Conservation (phyloP, 116 monocot genomes). For the Iris pallida region DNA sequence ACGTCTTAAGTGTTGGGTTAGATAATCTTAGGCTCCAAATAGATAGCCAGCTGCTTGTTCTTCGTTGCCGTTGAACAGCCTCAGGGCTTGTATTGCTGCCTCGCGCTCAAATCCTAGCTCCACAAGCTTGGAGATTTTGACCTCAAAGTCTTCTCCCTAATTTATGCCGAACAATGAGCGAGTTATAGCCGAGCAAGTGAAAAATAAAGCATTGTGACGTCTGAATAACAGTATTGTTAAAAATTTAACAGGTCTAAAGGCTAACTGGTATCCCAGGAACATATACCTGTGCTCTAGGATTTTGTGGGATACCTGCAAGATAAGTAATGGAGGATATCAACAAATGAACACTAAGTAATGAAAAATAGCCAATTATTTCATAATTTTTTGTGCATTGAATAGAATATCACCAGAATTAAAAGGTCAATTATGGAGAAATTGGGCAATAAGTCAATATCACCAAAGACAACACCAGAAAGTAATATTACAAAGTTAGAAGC, state of each 20-base stretch:
- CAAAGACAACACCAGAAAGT: no score
- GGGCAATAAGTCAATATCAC: no score
- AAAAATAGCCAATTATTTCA: no score
- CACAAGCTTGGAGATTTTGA: constrained; percentile 68
- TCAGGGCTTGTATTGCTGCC: constrained; percentile 65
- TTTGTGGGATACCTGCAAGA: constrained; percentile 31
- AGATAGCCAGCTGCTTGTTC: constrained; percentile 86
- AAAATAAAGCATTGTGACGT: neutral
- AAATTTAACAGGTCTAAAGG: neutral
- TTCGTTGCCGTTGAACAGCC: constrained; percentile 83
- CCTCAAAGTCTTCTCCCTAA: constrained; percentile 59
- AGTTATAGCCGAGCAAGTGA: neutral
- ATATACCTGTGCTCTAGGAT: constrained; percentile 30
- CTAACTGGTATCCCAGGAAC: no score
- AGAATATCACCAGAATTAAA: no score
- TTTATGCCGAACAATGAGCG: neutral
- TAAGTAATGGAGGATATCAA: neutral
- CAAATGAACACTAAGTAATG: neutral
- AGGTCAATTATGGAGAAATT: no score
- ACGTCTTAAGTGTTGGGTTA: neutral
- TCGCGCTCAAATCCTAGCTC: constrained; percentile 76
- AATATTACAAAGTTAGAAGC: constrained; percentile 4
- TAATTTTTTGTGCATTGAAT: no score
- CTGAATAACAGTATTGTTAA: neutral
- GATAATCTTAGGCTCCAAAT: constrained; percentile 56